Conservation (phyloP, 306 rosid species). For the Styphnolobium japonicum region DNA sequence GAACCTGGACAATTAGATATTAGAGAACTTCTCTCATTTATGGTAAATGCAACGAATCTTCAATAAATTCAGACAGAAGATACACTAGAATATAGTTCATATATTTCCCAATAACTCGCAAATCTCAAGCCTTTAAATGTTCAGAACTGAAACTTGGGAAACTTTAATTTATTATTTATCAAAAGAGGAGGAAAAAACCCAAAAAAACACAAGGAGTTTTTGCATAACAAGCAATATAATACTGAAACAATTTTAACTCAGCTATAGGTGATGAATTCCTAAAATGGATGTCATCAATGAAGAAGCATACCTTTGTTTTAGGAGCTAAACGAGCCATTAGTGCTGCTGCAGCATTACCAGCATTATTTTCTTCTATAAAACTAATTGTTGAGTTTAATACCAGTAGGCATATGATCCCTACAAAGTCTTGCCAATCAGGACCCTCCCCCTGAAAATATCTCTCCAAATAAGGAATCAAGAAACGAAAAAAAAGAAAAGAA, state of each 20-base stretch:
- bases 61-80: neutral
- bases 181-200: neutral
- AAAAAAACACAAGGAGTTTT: neutral
- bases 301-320: slow-evolving; percentile 55
- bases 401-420: slow-evolving; percentile 71
- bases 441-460: slow-evolving; percentile 66
- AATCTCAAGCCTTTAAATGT: neutral
- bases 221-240: neutral
- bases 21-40: neutral
- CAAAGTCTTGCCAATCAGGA: slow-evolving; percentile 95
- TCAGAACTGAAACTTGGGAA: neutral
- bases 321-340: slow-evolving; percentile 88
- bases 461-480: slow-evolving; percentile 14
- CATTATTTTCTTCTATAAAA: slow-evolving; percentile 87
- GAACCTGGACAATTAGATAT: slow-evolving; percentile 56
- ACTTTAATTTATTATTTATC: neutral
- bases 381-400: slow-evolving; percentile 83
- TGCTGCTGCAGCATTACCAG: slow-evolving; percentile 86
- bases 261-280: slow-evolving; percentile 2
- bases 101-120: neutral
- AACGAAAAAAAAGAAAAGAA: slow-evolving; percentile 7
- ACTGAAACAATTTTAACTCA: neutral
- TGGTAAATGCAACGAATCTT: slow-evolving; percentile 2
- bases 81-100: neutral
- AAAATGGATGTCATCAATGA: neutral